Conservation (phyloP, 305 asterid genomes). For the Solanum aculeatissimum region DNA sequence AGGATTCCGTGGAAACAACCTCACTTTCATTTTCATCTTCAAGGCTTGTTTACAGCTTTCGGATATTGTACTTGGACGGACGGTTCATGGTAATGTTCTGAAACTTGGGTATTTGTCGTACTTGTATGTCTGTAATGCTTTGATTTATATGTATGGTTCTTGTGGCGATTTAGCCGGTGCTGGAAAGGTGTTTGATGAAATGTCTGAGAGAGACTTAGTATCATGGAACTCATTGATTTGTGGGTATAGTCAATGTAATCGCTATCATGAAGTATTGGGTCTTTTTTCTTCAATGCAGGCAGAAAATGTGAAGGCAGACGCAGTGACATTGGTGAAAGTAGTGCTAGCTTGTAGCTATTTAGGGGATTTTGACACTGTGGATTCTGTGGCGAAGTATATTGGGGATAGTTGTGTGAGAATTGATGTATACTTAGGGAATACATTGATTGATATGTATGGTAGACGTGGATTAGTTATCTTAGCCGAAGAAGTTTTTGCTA, state of each 20-base stretch:
- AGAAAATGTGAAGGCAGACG: slow-evolving; percentile 46
- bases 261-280: slow-evolving; percentile 35
- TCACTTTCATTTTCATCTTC: slow-evolving; percentile 38
- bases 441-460: slow-evolving; percentile 55
- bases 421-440: slow-evolving; percentile 57
- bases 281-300: slow-evolving; percentile 31
- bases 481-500: slow-evolving; percentile 36
- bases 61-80: slow-evolving; percentile 21
- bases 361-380: slow-evolving; percentile 24
- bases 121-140: slow-evolving; percentile 55
- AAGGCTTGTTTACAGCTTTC: slow-evolving; percentile 37
- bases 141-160: slow-evolving; percentile 50
- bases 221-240: slow-evolving; percentile 83
- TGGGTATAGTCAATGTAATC: slow-evolving; percentile 43
- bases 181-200: slow-evolving; percentile 43
- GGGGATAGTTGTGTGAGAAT: slow-evolving; percentile 23
- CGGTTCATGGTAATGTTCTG: slow-evolving; percentile 33
- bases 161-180: slow-evolving; percentile 41
- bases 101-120: slow-evolving; percentile 58
- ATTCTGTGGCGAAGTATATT: slow-evolving; percentile 35
- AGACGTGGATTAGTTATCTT: slow-evolving; percentile 28
- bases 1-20: slow-evolving; percentile 51
- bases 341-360: slow-evolving; percentile 43
- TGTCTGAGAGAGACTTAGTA: slow-evolving; percentile 50
- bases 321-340: slow-evolving; percentile 66